Evolutionary conservation across 2,329 filamentous ascomycete species (phyloP).

Genomic region (Calonectria pseudoreteaudii): DNA sequence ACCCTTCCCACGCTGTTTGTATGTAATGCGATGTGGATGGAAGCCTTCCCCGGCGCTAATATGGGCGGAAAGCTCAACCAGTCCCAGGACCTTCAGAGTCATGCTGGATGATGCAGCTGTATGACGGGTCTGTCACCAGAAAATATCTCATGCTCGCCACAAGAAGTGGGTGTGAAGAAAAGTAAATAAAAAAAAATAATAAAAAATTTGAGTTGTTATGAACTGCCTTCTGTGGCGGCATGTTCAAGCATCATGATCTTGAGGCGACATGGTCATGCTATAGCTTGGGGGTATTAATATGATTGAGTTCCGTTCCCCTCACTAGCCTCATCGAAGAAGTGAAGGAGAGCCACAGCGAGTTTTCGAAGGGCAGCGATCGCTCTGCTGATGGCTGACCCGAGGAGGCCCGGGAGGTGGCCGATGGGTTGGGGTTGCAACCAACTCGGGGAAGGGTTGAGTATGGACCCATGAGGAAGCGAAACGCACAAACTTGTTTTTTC

Average conservation of each 20-base stretch:
- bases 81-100: not conserved
- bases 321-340: not conserved
- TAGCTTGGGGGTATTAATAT: not conserved
- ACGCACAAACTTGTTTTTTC: constrained; percentile 6
- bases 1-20: not conserved
- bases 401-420: constrained; percentile 22
- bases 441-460: not conserved
- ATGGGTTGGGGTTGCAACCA: constrained; percentile 42
- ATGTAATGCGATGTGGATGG: constrained; percentile 10
- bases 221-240: not conserved
- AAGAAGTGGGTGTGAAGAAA: not conserved
- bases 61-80: not conserved
- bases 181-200: too few relatives aligned
- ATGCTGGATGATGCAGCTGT: constrained; percentile 13
- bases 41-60: constrained; percentile 15
- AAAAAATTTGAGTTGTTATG: not conserved
- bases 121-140: constrained; percentile 4
- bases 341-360: constrained; percentile 1
- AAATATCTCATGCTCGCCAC: constrained; percentile 21
- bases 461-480: constrained; percentile 6
- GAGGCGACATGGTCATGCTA: not conserved
- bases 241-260: not conserved
- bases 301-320: not conserved
- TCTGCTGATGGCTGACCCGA: not conserved
- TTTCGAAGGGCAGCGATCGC: not conserved